A percentile compares a stretch with the other conserved stretches of the same genome.
Evolutionary conservation across 2,329 filamentous ascomycete species (phyloP).

Genomic region (Paraconiothyrium brasiliense): DNA sequence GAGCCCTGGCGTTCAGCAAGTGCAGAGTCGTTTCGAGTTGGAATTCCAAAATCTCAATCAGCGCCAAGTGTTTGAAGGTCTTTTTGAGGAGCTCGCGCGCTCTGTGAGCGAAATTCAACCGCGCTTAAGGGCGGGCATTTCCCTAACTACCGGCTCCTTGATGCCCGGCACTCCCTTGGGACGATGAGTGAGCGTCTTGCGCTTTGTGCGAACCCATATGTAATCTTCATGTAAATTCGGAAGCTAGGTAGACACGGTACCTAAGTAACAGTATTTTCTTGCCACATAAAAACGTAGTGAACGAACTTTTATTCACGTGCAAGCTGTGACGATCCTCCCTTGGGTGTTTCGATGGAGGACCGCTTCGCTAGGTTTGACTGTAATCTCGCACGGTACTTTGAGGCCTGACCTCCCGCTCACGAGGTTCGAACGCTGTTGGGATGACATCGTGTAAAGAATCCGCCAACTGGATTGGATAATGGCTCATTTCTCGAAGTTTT

Average conservation of each 20-base stretch:
- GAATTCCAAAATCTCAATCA: neutral
- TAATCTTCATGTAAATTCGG: neutral
- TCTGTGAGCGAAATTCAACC: neutral
- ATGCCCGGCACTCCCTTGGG: neutral
- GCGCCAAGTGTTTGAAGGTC: slow-evolving; percentile 5
- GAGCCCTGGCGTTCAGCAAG: neutral
- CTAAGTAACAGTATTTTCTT: no score
- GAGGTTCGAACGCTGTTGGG: no score
- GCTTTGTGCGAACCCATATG: neutral
- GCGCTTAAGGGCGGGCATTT: neutral
- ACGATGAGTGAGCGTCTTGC: neutral
- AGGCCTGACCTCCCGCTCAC: no score
- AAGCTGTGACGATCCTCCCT: no score
- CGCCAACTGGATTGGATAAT: no score
- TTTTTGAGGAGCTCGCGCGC: slow-evolving; percentile 8
- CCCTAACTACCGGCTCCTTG: neutral
- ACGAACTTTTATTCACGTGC: no score
- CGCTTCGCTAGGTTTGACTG: no score
- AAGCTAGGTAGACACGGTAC: neutral
- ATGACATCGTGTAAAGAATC: no score
- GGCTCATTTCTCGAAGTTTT: no score
- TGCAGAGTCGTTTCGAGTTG: neutral
- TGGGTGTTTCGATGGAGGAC: no score
- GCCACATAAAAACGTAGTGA: no score
- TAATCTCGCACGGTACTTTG: no score